phyloP scores from a whole-genome alignment of 371 early-diverging fungal species.

The Saksenaea oblongispora region DNA sequence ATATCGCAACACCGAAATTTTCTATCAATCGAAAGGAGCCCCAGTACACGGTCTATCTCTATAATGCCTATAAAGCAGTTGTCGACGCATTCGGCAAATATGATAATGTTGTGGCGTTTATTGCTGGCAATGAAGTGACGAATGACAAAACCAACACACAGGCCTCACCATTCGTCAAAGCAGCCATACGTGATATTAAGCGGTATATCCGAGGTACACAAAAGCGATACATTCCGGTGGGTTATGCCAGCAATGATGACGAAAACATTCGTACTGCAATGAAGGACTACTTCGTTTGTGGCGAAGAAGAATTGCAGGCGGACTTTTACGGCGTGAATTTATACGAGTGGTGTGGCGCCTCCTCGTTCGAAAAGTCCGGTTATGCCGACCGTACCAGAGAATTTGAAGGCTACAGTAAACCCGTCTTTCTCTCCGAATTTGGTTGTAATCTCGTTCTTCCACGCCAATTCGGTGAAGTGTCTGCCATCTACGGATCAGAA shows the following conservation, averaged over 20 bases:
- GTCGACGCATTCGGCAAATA: conserved; percentile 71
- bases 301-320: conserved; percentile 60
- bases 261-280: conserved; percentile 67
- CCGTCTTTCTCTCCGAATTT: conserved; percentile 68
- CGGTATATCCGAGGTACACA: conserved; percentile 51
- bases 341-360: conserved; percentile 68
- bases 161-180: conserved; percentile 76
- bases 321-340: conserved; percentile 80
- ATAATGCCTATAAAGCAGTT: conserved; percentile 58
- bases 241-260: conserved; percentile 83
- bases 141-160: conserved; percentile 66
- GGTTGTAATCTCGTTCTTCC: conserved; percentile 63
- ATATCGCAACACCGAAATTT: conserved; percentile 64
- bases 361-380: conserved; percentile 57
- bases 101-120: conserved; percentile 68
- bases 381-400: conserved; percentile 62
- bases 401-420: conserved; percentile 54
- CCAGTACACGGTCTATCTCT: conserved; percentile 61
- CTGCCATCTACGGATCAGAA: conserved; percentile 66
- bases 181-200: conserved; percentile 73
- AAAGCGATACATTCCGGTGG: conserved; percentile 66
- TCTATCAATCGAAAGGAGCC: conserved; percentile 71
- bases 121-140: conserved; percentile 84
- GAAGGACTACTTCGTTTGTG: conserved; percentile 76
- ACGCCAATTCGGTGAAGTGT: conserved; percentile 59